A percentile compares a stretch with the other conserved stretches of the same genome.
Evolutionary conservation across 2,329 filamentous ascomycete species (phyloP).

Genomic region (Aspergillus sp.): DNA sequence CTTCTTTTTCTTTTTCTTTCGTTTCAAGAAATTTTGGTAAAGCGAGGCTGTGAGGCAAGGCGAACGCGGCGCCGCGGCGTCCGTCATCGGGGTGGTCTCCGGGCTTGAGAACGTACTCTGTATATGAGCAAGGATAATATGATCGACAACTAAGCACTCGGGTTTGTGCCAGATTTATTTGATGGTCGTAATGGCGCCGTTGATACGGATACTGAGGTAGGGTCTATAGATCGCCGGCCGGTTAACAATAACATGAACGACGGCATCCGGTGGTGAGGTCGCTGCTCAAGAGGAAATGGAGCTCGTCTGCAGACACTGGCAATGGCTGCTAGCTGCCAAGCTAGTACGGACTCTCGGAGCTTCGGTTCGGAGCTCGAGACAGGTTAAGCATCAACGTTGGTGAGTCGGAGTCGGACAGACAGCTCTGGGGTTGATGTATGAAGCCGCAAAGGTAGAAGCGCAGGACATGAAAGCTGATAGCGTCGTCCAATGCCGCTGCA

Average conservation of each 20-base stretch:
- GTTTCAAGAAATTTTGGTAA: too few species aligned
- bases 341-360: neutral
- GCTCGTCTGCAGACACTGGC: neutral
- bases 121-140: slow-evolving; percentile 8
- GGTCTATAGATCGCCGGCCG: neutral
- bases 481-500: slow-evolving; percentile 7
- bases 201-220: neutral
- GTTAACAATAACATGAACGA: neutral
- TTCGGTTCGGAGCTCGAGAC: too few species aligned
- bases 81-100: neutral
- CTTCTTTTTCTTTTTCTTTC: too few species aligned
- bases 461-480: neutral
- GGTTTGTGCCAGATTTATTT: slow-evolving; percentile 5
- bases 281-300: too few species aligned
- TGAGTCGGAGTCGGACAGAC: too few species aligned
- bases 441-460: neutral
- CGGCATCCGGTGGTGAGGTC: too few species aligned
- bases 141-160: slow-evolving; percentile 12
- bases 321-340: neutral
- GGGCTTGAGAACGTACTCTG: neutral
- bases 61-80: neutral
- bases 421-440: neutral
- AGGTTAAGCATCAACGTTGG: too few species aligned
- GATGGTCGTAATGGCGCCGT: neutral
- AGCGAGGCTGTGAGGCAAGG: neutral